Evolutionary conservation across 2,329 filamentous ascomycete species (phyloP), one percentile per base, ranked within the genome.

Genomic region (Claviceps sp.): DNA sequence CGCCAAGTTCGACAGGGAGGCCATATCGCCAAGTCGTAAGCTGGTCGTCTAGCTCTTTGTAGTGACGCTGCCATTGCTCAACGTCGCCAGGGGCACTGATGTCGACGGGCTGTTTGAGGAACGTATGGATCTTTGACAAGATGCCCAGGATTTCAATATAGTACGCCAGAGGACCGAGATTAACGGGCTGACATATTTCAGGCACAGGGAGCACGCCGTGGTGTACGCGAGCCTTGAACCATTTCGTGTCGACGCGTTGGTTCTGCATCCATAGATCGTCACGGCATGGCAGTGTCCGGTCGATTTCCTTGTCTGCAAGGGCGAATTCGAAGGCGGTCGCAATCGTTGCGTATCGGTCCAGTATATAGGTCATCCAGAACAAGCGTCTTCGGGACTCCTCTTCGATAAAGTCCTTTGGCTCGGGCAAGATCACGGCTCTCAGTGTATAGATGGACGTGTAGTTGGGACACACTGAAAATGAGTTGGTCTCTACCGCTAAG

Each of bases 361-460:
- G 75, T 13, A 95, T 70, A 62, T 95, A 96, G 11, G 95, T 83
- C 82, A 94, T 91, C 90, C 90, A 96, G 66, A 96, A 95, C 1
- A 95, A 72, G 26, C 90, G 76, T 30, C 90, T 78, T 30, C 89
- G 76, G 43, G 86, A 86, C 65, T 96, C 90, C 55, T 95, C 90
- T 63, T 95, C 89, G 52, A 95, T 85, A 66, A 90, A 95, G 55
- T 88, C 86, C 49, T 81, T 82, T 0, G 90, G 79, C 55, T 95
- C 88, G 0, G 88, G 86, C 0, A 95, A 72, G 2, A 91, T 83
- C 72, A 90, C 90, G 16, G 89, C 88, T 51, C 89, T 78, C 45
- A 95, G 72, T 0, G 89, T 95, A 63, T 94, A 95, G 47, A 95
- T 95, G 0, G 90, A 95, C 2, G 84, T 82, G 63, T 85, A 88